Evolutionary conservation across 2,329 filamentous ascomycete species (phyloP).

Genomic region (Diaporthe vaccinii): DNA sequence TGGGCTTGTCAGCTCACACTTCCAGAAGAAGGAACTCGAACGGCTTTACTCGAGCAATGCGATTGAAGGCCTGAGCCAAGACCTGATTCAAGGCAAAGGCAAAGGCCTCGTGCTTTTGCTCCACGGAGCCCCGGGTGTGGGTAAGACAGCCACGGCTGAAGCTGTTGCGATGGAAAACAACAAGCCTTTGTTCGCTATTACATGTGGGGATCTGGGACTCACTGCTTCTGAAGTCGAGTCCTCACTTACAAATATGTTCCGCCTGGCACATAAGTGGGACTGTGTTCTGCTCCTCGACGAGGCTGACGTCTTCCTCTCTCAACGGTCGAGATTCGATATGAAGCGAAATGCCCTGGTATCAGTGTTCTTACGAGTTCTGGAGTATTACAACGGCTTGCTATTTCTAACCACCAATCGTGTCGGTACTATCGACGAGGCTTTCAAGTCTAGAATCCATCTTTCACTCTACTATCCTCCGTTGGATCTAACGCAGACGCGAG

Average conservation of each 20-base stretch:
- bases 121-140: conserved; percentile 29
- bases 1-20: conserved; percentile 12
- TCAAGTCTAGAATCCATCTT: conserved; percentile 53
- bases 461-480: conserved; percentile 50
- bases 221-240: conserved; percentile 44
- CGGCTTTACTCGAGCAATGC: background rate
- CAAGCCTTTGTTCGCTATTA: conserved; percentile 47
- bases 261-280: conserved; percentile 46
- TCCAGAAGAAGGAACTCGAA: conserved; percentile 13
- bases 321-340: conserved; percentile 43
- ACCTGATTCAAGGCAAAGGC: conserved; percentile 48
- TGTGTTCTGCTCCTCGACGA: conserved; percentile 48
- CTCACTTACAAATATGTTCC: conserved; percentile 44
- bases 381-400: conserved; percentile 53
- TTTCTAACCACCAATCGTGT: conserved; percentile 54
- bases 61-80: conserved; percentile 3
- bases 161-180: conserved; percentile 5
- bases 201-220: conserved; percentile 46
- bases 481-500: conserved; percentile 41
- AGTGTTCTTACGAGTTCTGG: conserved; percentile 53
- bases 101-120: conserved; percentile 53
- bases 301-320: conserved; percentile 23
- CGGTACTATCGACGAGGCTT: conserved; percentile 52
- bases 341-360: conserved; percentile 47
- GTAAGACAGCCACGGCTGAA: conserved; percentile 33